Conservation (phyloP, 2,329 filamentous ascomycete species). For the Cryoendolithus antarcticus region DNA sequence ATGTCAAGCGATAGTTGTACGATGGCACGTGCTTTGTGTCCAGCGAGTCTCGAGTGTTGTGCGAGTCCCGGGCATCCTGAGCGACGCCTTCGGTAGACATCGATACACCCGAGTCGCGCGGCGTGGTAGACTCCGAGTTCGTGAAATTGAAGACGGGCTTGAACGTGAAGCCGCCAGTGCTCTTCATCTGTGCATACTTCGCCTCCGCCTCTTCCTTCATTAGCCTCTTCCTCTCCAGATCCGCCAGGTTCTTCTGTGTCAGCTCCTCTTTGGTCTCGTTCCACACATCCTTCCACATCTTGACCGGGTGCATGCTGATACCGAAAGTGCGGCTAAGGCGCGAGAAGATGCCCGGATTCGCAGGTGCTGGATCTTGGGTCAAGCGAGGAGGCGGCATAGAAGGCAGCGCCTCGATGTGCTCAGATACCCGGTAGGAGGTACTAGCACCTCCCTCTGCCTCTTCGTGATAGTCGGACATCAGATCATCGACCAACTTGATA, state of each 20-base stretch:
- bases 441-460: neutral
- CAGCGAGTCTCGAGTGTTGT: neutral
- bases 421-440: too few species aligned
- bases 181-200: slow-evolving; percentile 43
- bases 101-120: slow-evolving; percentile 18
- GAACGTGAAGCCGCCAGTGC: slow-evolving; percentile 34
- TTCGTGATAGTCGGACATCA: slow-evolving; percentile 28
- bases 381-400: too few species aligned
- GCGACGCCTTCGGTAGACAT: slow-evolving; percentile 8
- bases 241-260: slow-evolving; percentile 26
- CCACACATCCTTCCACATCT: slow-evolving; percentile 35
- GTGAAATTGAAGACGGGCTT: slow-evolving; percentile 7
- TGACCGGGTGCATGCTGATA: slow-evolving; percentile 42
- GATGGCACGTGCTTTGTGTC: slow-evolving; percentile 11
- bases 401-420: too few species aligned
- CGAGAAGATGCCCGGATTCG: slow-evolving; percentile 35
- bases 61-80: too few species aligned
- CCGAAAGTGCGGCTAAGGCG: slow-evolving; percentile 44
- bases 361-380: neutral
- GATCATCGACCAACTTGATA: slow-evolving; percentile 22
- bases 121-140: neutral
- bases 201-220: slow-evolving; percentile 36
- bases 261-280: slow-evolving; percentile 33
- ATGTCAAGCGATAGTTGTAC: slow-evolving; percentile 7
- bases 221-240: slow-evolving; percentile 27